A percentile compares a stretch with the other conserved stretches of the same genome.
These are phyloP conservation scores for Protomyces inundatus DNA, from an alignment of 1,139 yeast genomes.

Conservation along the genomic window DNA sequence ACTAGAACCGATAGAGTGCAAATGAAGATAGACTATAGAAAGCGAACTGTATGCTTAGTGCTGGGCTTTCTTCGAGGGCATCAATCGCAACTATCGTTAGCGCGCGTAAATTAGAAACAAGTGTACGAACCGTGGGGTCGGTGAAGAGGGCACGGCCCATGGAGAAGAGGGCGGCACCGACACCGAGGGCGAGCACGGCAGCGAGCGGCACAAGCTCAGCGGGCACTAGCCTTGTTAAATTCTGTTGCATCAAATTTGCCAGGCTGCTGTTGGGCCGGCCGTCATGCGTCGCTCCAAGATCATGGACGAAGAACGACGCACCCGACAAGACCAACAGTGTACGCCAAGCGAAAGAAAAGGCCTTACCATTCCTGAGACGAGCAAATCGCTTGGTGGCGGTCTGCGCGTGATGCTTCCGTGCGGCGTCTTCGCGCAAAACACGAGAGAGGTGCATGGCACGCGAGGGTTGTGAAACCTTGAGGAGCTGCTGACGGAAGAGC, in stretches of 20 bases:
- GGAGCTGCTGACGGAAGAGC: background rate
- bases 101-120: background rate
- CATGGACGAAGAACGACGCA: background rate
- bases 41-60: background rate
- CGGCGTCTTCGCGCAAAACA: slow-evolving; percentile 17
- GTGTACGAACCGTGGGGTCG: slow-evolving; percentile 14
- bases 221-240: slow-evolving; percentile 6
- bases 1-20: background rate
- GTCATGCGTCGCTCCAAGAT: background rate
- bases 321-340: background rate
- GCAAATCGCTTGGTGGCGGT: slow-evolving; percentile 25
- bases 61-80: slow-evolving; percentile 20
- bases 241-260: background rate
- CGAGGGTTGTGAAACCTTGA: background rate
- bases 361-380: slow-evolving; percentile 16
- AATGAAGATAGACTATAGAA: background rate
- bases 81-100: slow-evolving; percentile 11
- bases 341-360: background rate
- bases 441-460: slow-evolving; percentile 10
- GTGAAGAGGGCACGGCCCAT: slow-evolving; percentile 25
- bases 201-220: slow-evolving; percentile 22
- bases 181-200: slow-evolving; percentile 25
- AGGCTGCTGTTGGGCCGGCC: background rate
- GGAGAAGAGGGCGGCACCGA: slow-evolving; percentile 24
- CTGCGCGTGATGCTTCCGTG: slow-evolving; percentile 24